Percentiles rank a stretch among this genome's conserved stretches.
Evolutionary conservation across 306 rosid genomes (phyloP).

Genomic region (Sophora flavescens): DNA sequence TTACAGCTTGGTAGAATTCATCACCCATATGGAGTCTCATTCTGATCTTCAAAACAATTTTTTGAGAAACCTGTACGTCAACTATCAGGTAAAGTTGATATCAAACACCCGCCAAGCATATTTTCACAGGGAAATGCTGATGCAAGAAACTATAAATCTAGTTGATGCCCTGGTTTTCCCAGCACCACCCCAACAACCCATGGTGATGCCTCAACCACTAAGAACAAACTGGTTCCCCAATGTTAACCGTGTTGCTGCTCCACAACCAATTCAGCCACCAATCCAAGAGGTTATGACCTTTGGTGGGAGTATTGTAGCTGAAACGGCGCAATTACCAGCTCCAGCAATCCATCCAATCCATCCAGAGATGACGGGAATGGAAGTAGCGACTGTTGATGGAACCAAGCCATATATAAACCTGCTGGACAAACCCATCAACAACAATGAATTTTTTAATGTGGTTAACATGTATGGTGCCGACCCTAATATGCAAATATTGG

Average conservation of each 20-base stretch:
- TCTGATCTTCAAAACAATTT: background rate
- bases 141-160: background rate
- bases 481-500: constrained; percentile 34
- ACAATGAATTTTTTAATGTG: background rate
- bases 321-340: no score
- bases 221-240: background rate
- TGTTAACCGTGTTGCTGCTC: background rate
- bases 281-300: background rate
- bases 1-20: background rate
- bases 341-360: background rate
- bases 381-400: no score
- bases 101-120: no score
- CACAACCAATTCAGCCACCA: background rate
- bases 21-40: background rate
- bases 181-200: background rate
- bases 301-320: background rate
- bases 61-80: background rate
- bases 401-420: constrained; percentile 45
- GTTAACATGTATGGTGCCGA: no score
- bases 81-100: background rate
- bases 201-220: background rate
- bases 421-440: constrained; percentile 52
- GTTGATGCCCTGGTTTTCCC: background rate
- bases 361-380: no score
- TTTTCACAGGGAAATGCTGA: no score